A percentile compares a stretch with the other conserved stretches of the same genome.
phyloP scores from a whole-genome alignment of 2,329 filamentous ascomycete species.

The Neofusicoccum kwambonambiense region DNA sequence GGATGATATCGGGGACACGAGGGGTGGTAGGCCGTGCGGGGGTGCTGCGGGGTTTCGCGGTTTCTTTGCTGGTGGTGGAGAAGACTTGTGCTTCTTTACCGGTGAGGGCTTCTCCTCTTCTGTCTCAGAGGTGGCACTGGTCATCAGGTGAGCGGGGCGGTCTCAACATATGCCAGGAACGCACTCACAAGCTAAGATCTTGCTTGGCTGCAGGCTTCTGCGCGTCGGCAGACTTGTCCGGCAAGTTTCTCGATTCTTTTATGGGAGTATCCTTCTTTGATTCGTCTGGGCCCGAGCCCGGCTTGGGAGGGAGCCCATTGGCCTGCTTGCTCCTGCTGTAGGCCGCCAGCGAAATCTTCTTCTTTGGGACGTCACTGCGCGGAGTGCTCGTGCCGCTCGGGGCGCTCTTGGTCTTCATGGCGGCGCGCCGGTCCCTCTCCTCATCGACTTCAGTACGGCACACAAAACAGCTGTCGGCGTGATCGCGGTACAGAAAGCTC shows the following conservation, averaged over 20 bases:
- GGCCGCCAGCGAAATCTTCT: slow-evolving; percentile 61
- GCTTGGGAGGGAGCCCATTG: slow-evolving; percentile 25
- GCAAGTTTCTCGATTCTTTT: background rate
- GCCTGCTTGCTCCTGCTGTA: slow-evolving; percentile 57
- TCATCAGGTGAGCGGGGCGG: background rate
- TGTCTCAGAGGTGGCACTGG: slow-evolving; percentile 6
- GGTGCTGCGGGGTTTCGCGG: slow-evolving; percentile 40
- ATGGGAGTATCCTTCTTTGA: slow-evolving; percentile 3
- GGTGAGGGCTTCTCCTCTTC: slow-evolving; percentile 15
- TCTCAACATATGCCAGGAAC: background rate
- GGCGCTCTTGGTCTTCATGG: slow-evolving; percentile 31
- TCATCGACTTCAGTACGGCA: slow-evolving; percentile 55
- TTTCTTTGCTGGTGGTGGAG: slow-evolving; percentile 35
- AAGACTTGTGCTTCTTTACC: background rate
- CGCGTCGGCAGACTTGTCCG: slow-evolving; percentile 7
- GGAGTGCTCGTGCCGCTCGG: slow-evolving; percentile 35
- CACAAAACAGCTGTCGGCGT: slow-evolving; percentile 49
- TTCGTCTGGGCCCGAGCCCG: background rate
- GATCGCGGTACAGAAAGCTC: slow-evolving; percentile 60
- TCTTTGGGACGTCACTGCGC: slow-evolving; percentile 48
- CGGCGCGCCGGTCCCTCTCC: slow-evolving; percentile 47
- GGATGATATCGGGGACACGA: slow-evolving; percentile 43
- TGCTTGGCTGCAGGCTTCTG: background rate
- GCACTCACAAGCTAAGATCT: slow-evolving; percentile 2
- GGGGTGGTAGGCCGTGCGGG: slow-evolving; percentile 38